Evolutionary conservation across 192 early-diverging fungal species (phyloP).

Genomic region (Linnemannia hyalina): DNA sequence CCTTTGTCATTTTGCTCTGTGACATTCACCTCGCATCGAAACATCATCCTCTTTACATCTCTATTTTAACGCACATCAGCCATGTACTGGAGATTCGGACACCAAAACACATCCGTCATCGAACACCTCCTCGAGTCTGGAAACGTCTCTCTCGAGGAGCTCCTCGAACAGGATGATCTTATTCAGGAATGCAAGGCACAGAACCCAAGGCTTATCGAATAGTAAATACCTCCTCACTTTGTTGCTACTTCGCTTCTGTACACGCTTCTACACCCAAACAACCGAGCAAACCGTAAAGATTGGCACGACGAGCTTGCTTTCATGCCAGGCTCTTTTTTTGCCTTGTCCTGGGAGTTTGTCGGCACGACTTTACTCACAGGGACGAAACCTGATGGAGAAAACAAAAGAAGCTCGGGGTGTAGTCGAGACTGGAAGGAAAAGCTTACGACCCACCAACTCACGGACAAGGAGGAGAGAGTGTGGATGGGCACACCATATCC

Average conservation of each 20-base stretch:
- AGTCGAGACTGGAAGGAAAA: neutral
- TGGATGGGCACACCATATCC: neutral
- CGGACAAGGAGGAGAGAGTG: neutral
- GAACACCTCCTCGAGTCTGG: conserved; percentile 94
- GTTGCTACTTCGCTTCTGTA: neutral
- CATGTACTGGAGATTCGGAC: conserved; percentile 97
- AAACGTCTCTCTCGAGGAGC: conserved; percentile 89
- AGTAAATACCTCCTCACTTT: conserved; percentile 55
- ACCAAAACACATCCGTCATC: conserved; percentile 91
- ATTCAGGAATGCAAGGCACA: conserved; percentile 95
- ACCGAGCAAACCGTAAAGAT: neutral
- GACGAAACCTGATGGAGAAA: neutral
- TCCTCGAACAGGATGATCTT: conserved; percentile 93
- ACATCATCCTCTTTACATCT: neutral
- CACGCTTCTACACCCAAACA: neutral
- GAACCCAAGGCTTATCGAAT: conserved; percentile 92
- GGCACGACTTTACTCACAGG: neutral
- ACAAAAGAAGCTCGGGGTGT: neutral
- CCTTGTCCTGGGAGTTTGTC: neutral
- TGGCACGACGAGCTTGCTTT: neutral
- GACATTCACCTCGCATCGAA: neutral
- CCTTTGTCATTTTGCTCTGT: neutral
- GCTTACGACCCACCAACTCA: neutral
- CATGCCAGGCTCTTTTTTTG: neutral
- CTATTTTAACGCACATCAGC: neutral